phyloP scores from a whole-genome alignment of 768 basidiomycete genomes.

The Rhodotorula kratochvilovae region DNA sequence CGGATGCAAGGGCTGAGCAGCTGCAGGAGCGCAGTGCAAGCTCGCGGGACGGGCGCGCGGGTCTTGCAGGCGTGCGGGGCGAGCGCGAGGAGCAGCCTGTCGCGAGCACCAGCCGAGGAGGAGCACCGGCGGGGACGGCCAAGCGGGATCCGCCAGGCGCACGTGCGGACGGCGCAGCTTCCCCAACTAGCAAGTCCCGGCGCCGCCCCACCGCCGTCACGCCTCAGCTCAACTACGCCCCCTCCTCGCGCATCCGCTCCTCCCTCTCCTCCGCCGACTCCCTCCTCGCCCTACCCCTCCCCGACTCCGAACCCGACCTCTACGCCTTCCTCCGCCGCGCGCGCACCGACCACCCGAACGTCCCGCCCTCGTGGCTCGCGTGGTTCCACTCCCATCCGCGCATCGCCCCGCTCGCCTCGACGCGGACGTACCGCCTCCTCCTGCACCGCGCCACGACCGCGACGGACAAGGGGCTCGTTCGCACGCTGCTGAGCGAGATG shows the following conservation, averaged over 20 bases:
- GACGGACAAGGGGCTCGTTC: slow-evolving; percentile 5
- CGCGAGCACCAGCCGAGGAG: neutral
- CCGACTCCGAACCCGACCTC: neutral
- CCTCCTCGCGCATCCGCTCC: neutral
- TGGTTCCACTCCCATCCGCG: slow-evolving; percentile 14
- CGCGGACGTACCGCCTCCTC: slow-evolving; percentile 8
- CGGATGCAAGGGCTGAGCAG: too few species aligned
- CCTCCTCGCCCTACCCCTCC: slow-evolving; percentile 2
- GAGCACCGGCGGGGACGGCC: neutral
- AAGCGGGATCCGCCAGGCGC: too few species aligned
- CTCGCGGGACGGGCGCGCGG: neutral
- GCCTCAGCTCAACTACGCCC: neutral
- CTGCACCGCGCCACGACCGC: slow-evolving; percentile 5
- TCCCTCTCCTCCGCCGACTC: slow-evolving; percentile 1
- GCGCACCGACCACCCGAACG: neutral
- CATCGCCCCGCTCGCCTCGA: neutral
- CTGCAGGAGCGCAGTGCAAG: too few species aligned
- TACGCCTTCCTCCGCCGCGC: slow-evolving; percentile 7
- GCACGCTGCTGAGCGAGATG: slow-evolving; percentile 16
- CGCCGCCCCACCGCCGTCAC: neutral
- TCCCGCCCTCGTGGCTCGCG: slow-evolving; percentile 1
- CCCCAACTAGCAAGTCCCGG: neutral
- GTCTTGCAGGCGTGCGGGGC: neutral
- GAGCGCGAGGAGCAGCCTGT: neutral
- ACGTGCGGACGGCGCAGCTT: too few species aligned